Conservation (phyloP, 2,329 filamentous ascomycete genomes). For the Colletotrichum euphorbiae region DNA sequence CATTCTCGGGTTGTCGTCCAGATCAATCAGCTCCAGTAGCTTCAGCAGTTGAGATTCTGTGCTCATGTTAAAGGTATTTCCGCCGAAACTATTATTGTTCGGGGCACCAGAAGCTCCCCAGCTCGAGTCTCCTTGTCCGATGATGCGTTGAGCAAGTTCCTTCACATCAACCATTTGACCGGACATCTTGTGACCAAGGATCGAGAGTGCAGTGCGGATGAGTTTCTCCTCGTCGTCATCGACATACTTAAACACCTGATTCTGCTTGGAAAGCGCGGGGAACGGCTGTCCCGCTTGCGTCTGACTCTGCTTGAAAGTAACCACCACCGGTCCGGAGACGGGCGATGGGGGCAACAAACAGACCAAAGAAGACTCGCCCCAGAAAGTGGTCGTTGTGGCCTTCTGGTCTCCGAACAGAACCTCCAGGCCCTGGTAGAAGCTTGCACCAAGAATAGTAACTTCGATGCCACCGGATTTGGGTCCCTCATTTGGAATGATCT, state of each 20-base stretch:
- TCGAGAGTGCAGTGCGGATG: slow-evolving; percentile 74
- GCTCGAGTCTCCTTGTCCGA: slow-evolving; percentile 59
- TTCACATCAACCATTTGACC: slow-evolving; percentile 71
- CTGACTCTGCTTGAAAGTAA: slow-evolving; percentile 73
- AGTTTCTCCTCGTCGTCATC: slow-evolving; percentile 77
- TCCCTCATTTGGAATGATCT: slow-evolving; percentile 85
- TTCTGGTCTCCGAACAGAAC: slow-evolving; percentile 82
- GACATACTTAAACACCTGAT: slow-evolving; percentile 76
- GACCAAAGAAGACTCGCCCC: slow-evolving; percentile 83
- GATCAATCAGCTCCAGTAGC: slow-evolving; percentile 81
- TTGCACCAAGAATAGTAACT: slow-evolving; percentile 84
- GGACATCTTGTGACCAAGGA: slow-evolving; percentile 73
- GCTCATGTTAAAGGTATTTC: slow-evolving; percentile 57
- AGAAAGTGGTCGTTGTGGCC: slow-evolving; percentile 80
- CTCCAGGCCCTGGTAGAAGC: slow-evolving; percentile 81
- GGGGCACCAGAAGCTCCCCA: slow-evolving; percentile 57
- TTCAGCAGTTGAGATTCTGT: slow-evolving; percentile 75
- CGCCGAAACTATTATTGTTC: slow-evolving; percentile 54
- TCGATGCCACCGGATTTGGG: slow-evolving; percentile 87
- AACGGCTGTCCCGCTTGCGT: slow-evolving; percentile 51
- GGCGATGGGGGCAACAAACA: slow-evolving; percentile 80
- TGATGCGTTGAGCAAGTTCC: slow-evolving; percentile 71
- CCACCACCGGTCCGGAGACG: slow-evolving; percentile 74
- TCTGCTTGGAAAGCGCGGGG: slow-evolving; percentile 52
- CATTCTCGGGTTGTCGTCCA: slow-evolving; percentile 77